Base-by-base conservation (phyloP, 306 rosid genomes). In the Malus sylvestris region DNA sequence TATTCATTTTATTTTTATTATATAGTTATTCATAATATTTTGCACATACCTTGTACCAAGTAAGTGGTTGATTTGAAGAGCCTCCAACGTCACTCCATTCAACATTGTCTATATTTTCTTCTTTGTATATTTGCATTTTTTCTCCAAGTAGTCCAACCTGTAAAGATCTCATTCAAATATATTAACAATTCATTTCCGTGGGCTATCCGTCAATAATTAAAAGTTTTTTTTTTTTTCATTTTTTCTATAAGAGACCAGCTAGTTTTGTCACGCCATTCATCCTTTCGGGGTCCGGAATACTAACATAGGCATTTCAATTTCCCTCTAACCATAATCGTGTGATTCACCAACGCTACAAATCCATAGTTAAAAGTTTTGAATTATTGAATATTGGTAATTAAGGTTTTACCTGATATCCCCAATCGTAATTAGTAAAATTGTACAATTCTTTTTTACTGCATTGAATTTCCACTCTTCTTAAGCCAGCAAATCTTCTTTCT, bases 61-160 rank as follows among this genome's bases (percentile, higher is more conserved):
- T 74, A 64, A 91, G 86, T 27, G 79, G 65, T 57, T 86, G 81
- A 79, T 82, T 73, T 42, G 19, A 64, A 40, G 76, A 35, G 67
- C 72, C 64, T 65, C 71, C 85, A 12, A 79, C 57, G 67, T 69
- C 70, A 63, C 51, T 70, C 97, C 97, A 91, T 46, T 78, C 74
- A 52, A 81, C 25, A 19, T 72, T 66, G 12, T 58, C 78, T 65
- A 59, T 45, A 40, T 81, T 83, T 84, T 83, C 68, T 72, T 80
- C 89, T 49, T 44, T 85, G 68, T 78, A 85, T 68, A 82, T 84
- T 75, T 87, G 77, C 35, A 87, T 70, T 58, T 81, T 70, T 70
- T 89, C 91, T 73, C 96, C 96, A 16, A 68, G 33, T 35, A 91
- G 78, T 73, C 90, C 97, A 65, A 87, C 90, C 96, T 88, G 40